Conservation (phyloP, 2,329 filamentous ascomycete genomes). For the Penicillium sumatraense region DNA sequence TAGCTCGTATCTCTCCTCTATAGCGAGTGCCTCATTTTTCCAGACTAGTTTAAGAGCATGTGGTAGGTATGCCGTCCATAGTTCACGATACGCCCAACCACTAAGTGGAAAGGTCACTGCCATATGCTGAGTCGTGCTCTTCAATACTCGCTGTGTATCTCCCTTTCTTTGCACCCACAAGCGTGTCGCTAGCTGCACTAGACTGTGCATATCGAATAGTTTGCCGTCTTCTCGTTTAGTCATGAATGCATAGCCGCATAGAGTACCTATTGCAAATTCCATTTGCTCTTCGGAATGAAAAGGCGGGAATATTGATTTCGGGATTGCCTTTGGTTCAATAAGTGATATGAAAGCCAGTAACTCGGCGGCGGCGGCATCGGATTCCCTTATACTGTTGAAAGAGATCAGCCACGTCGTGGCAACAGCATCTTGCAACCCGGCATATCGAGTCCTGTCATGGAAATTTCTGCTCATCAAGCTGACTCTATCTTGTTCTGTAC, state of each 20-base stretch:
- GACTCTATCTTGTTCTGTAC: not conserved
- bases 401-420: not conserved
- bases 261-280: constrained; percentile 34
- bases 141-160: not conserved
- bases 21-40: not conserved
- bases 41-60: not conserved
- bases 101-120: not conserved
- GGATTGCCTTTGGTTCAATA: constrained; percentile 1
- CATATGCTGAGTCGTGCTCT: not conserved
- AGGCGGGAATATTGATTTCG: constrained; percentile 34
- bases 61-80: not conserved
- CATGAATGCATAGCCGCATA: constrained; percentile 39
- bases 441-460: not conserved
- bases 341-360: not conserved
- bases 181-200: constrained; percentile 40
- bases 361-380: not conserved
- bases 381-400: not conserved
- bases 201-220: constrained; percentile 30
- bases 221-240: constrained; percentile 12
- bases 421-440: not conserved
- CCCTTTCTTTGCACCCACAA: constrained; percentile 36
- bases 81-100: not conserved
- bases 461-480: not conserved
- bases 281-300: constrained; percentile 11
- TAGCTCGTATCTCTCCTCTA: not conserved